Evolutionary conservation across 176 grass and related monocot genomes (phyloP).

Genomic region (Carex pumila): DNA sequence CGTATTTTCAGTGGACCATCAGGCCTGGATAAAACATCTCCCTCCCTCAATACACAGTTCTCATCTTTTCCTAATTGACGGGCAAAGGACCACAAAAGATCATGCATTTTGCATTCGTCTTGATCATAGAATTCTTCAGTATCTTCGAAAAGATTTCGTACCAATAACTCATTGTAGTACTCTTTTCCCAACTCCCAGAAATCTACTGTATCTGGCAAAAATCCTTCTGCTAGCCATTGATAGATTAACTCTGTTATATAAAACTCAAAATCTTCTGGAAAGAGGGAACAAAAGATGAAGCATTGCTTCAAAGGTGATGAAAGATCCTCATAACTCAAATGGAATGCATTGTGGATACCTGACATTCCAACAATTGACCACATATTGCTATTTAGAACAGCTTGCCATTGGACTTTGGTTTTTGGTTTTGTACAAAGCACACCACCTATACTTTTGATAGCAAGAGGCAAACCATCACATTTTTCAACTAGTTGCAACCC

Average conservation of each 20-base stretch:
- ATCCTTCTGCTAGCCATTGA: constrained; percentile 24
- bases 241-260: not conserved
- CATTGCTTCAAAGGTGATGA: constrained; percentile 30
- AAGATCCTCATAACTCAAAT: constrained; percentile 20
- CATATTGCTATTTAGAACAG: not conserved
- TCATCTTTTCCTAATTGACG: not conserved
- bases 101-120: not conserved
- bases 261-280: constrained; percentile 14
- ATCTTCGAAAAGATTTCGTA: constrained; percentile 28
- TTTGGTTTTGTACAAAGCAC: constrained; percentile 9
- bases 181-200: not conserved
- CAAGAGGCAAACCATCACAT: constrained; percentile 32
- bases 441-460: constrained; percentile 26
- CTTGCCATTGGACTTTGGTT: constrained; percentile 2
- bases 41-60: not conserved
- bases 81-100: not conserved
- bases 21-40: no score
- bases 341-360: not conserved
- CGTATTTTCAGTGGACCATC: not conserved
- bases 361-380: constrained; percentile 24
- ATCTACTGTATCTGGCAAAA: not conserved
- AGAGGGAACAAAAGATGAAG: constrained; percentile 23
- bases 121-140: not conserved
- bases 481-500: constrained; percentile 27
- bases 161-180: constrained; percentile 17